Conservation (phyloP, 495 filamentous ascomycete species). For the Penicillium silybi region DNA sequence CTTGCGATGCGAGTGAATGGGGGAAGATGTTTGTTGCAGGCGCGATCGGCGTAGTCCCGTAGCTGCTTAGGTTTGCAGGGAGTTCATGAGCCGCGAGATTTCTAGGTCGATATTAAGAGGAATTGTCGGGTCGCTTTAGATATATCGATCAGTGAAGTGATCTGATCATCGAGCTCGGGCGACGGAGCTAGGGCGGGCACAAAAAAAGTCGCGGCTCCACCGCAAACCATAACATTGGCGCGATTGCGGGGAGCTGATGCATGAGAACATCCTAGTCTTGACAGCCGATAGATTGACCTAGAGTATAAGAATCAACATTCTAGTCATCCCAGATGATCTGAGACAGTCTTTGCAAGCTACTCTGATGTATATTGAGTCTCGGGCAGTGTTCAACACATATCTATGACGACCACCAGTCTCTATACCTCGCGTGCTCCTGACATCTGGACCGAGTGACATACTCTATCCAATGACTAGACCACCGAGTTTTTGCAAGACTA, state of each 20-base stretch:
- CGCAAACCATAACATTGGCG: conserved; percentile 11
- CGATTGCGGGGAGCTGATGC: background rate
- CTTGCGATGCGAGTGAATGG: background rate
- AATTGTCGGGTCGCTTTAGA: background rate
- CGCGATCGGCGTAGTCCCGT: background rate
- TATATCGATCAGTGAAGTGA: background rate
- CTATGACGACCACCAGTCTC: no score
- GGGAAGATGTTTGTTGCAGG: background rate
- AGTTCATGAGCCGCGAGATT: background rate
- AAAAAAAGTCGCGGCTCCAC: conserved; percentile 14
- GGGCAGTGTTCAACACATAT: no score
- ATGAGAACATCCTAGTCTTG: background rate
- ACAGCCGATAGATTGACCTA: background rate
- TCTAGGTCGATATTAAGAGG: background rate
- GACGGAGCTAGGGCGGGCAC: conserved; percentile 6
- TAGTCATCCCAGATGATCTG: background rate
- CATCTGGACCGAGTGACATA: no score
- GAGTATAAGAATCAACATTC: background rate
- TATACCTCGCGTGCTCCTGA: no score
- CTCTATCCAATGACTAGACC: no score
- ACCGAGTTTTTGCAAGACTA: no score
- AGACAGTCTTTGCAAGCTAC: background rate
- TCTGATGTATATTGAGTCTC: background rate
- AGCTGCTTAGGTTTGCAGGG: background rate
- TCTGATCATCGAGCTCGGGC: background rate